Conservation (phyloP, 495 filamentous ascomycete genomes). For the Hypoxylon perforatum region DNA sequence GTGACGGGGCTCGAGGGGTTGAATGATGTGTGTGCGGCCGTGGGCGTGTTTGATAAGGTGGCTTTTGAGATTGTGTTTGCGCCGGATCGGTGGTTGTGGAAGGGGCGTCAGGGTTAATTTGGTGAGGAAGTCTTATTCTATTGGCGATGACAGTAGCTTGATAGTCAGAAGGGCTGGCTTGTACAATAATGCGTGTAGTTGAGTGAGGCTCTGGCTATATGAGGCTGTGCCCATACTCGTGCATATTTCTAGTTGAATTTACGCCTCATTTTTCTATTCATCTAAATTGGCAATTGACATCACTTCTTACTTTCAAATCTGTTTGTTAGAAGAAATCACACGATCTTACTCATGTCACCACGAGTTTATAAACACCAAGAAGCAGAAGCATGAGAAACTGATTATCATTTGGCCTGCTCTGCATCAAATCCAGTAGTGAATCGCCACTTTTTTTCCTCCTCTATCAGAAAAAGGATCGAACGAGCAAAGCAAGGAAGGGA, state of each 20-base stretch:
- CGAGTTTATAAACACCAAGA: too few species aligned
- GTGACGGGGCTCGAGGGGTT: conserved; percentile 81
- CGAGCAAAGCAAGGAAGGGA: conserved; percentile 20
- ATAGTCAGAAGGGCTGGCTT: too few species aligned
- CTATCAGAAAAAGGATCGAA: conserved; percentile 12
- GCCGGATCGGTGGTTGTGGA: conserved; percentile 55
- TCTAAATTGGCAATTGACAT: too few species aligned
- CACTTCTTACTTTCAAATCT: too few species aligned
- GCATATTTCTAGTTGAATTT: too few species aligned
- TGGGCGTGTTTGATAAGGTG: conserved; percentile 79
- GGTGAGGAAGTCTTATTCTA: too few species aligned
- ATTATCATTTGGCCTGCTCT: conserved; percentile 27
- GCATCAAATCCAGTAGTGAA: conserved; percentile 15
- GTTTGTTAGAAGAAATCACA: too few species aligned
- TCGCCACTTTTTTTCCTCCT: conserved; percentile 2
- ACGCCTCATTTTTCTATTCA: too few species aligned
- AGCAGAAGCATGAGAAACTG: not conserved
- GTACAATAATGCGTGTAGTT: too few species aligned
- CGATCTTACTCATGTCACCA: too few species aligned
- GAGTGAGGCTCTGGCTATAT: too few species aligned
- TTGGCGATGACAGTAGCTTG: not conserved
- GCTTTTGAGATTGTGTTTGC: conserved; percentile 79
- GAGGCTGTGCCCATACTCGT: too few species aligned
- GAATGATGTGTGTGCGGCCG: conserved; percentile 81
- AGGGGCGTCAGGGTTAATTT: conserved; percentile 10